phyloP scores from a whole-genome alignment of 352 stramenopile species.

The Peronospora destructor region DNA sequence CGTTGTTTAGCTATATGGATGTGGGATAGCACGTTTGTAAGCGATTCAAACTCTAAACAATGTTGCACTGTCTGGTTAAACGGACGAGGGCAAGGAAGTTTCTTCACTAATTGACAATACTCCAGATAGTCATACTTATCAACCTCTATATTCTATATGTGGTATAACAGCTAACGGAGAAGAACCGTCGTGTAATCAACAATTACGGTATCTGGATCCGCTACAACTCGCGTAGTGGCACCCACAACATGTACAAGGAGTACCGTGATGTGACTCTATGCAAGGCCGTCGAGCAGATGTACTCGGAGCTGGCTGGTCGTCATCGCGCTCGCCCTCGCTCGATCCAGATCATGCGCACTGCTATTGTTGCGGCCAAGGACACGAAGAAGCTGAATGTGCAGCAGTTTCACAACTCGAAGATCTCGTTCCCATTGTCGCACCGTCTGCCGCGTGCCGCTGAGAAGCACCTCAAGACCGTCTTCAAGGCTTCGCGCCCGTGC shows the following conservation, averaged over 20 bases:
- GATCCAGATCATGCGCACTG: constrained; percentile 99
- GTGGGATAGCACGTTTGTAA: constrained; percentile 20
- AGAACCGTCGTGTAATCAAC: constrained; percentile 97
- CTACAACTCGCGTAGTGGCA: constrained; percentile 99
- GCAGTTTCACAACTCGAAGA: constrained; percentile 95
- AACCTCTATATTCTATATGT: constrained; percentile 17
- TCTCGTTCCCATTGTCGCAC: constrained; percentile 98
- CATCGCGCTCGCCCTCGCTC: constrained; percentile 94
- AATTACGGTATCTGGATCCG: constrained; percentile 99
- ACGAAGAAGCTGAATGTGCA: constrained; percentile 94
- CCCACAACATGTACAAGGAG: constrained; percentile 99
- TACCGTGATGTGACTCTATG: constrained; percentile 98
- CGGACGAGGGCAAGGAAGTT: constrained; percentile 5
- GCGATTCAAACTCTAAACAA: constrained; percentile 22
- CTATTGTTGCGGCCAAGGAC: constrained; percentile 92
- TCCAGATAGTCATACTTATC: neutral
- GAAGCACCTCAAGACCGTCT: constrained; percentile 95
- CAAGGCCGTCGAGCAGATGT: constrained; percentile 97
- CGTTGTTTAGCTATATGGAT: constrained; percentile 60
- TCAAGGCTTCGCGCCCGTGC: constrained; percentile 94
- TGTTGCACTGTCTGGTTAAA: constrained; percentile 5
- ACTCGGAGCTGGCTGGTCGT: constrained; percentile 97
- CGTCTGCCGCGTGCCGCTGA: constrained; percentile 88
- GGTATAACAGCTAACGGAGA: constrained; percentile 89
- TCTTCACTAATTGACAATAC: neutral